These are phyloP conservation scores for Penicillium freii DNA, from an alignment of 2,329 filamentous ascomycete species.

Conservation along the genomic window DNA sequence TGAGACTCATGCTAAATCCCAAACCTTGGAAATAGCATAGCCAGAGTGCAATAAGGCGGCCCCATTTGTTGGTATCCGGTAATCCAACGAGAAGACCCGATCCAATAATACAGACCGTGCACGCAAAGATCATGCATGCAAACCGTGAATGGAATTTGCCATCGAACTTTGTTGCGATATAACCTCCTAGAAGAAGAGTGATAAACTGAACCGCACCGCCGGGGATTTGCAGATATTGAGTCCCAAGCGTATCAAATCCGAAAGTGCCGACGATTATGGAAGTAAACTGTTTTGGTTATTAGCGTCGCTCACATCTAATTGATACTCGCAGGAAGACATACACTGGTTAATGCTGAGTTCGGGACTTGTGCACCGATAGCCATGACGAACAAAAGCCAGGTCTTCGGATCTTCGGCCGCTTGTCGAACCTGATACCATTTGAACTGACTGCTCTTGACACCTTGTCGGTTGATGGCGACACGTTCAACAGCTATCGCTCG, in stretches of 20 bases:
- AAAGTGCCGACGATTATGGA: constrained; percentile 51
- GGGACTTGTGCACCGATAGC: constrained; percentile 56
- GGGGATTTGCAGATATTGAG: constrained; percentile 60
- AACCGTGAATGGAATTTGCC: constrained; percentile 51
- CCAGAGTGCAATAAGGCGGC: constrained; percentile 57
- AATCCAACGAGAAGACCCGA: constrained; percentile 54
- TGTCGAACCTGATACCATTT: constrained; percentile 49
- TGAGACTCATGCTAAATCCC: constrained; percentile 55
- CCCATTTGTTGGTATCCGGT: constrained; percentile 55
- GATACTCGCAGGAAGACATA: constrained; percentile 6
- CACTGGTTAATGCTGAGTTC: constrained; percentile 55
- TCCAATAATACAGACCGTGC: constrained; percentile 55
- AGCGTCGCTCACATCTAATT: neutral
- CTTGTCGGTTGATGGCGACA: constrained; percentile 52
- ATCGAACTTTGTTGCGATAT: constrained; percentile 51
- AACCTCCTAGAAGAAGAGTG: constrained; percentile 52
- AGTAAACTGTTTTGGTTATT: constrained; percentile 37
- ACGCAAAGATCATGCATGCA: constrained; percentile 57
- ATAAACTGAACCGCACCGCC: constrained; percentile 59
- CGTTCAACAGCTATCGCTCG: constrained; percentile 55
- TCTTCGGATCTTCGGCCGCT: constrained; percentile 55
- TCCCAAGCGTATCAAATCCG: constrained; percentile 50
- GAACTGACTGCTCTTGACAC: constrained; percentile 55
- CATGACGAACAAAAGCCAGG: constrained; percentile 58
- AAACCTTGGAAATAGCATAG: constrained; percentile 56